Conservation (phyloP, 1,284 basidiomycete species). For the Leccinum pachyderme region DNA sequence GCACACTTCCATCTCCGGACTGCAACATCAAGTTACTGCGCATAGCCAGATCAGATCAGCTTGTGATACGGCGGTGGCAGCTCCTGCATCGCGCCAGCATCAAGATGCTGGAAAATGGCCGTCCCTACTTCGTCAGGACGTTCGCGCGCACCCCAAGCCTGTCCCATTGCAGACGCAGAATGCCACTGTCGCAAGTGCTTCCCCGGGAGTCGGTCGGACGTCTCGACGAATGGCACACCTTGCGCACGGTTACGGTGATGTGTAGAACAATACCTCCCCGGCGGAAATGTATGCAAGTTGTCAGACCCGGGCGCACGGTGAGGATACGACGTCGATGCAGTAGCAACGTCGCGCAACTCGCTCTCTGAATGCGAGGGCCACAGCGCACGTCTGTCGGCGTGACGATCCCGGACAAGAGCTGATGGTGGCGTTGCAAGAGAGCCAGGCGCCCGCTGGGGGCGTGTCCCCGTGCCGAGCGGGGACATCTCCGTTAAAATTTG, state of each 20-base stretch:
- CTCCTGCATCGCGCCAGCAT: constrained; percentile 20
- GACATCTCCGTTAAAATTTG: not conserved
- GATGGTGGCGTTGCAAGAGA: not conserved
- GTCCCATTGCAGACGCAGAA: constrained; percentile 15
- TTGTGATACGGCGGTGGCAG: constrained; percentile 29
- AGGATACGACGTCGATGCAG: not conserved
- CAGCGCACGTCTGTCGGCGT: constrained; percentile 9
- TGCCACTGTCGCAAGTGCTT: constrained; percentile 22
- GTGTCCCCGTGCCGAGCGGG: not conserved
- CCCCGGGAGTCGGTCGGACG: not conserved
- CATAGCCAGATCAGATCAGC: constrained; percentile 2
- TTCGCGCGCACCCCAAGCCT: not conserved
- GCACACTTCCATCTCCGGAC: not conserved
- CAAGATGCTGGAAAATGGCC: constrained; percentile 20
- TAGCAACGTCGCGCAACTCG: constrained; percentile 16
- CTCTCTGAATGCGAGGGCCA: constrained; percentile 25
- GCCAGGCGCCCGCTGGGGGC: not conserved
- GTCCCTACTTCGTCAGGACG: not conserved
- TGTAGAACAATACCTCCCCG: not conserved
- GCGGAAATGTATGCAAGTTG: not conserved
- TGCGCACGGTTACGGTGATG: not conserved
- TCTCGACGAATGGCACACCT: not conserved
- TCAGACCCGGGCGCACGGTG: not conserved
- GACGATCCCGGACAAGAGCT: constrained; percentile 6
- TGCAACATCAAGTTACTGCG: not conserved